Conservation (phyloP, 495 filamentous ascomycete species). For the Penicilliopsis zonata region DNA sequence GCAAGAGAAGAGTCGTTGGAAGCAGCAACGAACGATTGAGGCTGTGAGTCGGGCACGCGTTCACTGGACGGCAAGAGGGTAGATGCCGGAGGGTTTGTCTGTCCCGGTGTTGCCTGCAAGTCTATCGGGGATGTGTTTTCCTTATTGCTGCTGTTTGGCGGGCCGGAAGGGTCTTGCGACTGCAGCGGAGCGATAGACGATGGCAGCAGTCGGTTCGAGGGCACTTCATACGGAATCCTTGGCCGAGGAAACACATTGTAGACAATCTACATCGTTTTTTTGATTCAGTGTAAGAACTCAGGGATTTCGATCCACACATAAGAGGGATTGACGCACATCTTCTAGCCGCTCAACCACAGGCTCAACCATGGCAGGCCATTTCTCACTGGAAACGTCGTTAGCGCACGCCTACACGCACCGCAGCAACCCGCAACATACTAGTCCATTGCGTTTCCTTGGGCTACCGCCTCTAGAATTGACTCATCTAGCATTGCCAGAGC, state of each 20-base stretch:
- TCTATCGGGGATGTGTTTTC: slow-evolving; percentile 37
- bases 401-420: slow-evolving; percentile 4
- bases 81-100: slow-evolving; percentile 21
- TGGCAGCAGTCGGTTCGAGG: slow-evolving; percentile 11
- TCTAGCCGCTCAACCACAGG: slow-evolving; percentile 41
- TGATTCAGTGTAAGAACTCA: slow-evolving; percentile 1
- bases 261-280: slow-evolving; percentile 40
- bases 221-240: slow-evolving; percentile 19
- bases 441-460: slow-evolving; percentile 56
- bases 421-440: slow-evolving; percentile 38
- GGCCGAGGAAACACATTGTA: slow-evolving; percentile 41
- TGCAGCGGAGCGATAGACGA: slow-evolving; percentile 20
- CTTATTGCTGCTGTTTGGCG: slow-evolving; percentile 32
- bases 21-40: slow-evolving; percentile 26
- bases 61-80: slow-evolving; percentile 26
- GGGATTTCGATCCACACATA: slow-evolving; percentile 3
- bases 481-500: slow-evolving; percentile 31
- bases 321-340: slow-evolving; percentile 23
- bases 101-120: slow-evolving; percentile 17
- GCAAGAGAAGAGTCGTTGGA: slow-evolving; percentile 43
- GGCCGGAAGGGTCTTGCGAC: slow-evolving; percentile 19
- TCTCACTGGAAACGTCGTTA: slow-evolving; percentile 30
- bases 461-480: slow-evolving; percentile 48
- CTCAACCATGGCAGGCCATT: slow-evolving; percentile 42
- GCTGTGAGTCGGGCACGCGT: slow-evolving; percentile 33